phyloP scores from a whole-genome alignment of 768 basidiomycete genomes.

The Suillus luteus region DNA sequence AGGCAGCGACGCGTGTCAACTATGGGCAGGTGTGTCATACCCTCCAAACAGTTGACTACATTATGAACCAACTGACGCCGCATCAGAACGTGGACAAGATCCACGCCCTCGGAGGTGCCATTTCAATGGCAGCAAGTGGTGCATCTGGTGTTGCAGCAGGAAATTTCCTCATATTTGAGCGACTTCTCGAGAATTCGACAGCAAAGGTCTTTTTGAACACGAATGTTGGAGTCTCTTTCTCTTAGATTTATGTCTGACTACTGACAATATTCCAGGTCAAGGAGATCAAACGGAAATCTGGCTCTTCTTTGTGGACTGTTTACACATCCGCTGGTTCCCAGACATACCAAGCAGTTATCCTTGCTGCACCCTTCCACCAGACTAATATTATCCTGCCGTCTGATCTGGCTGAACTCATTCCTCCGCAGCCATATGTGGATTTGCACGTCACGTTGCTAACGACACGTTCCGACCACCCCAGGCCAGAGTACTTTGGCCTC shows the following conservation, averaged over 20 bases:
- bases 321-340: slow-evolving; percentile 46
- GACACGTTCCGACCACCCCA: slow-evolving; percentile 65
- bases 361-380: slow-evolving; percentile 85
- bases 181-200: slow-evolving; percentile 69
- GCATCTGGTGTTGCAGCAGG: slow-evolving; percentile 74
- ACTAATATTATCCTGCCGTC: slow-evolving; percentile 56
- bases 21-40: slow-evolving; percentile 64
- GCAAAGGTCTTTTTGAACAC: slow-evolving; percentile 75
- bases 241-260: neutral
- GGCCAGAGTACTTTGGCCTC: slow-evolving; percentile 71
- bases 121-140: slow-evolving; percentile 70
- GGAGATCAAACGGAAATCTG: slow-evolving; percentile 48
- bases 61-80: slow-evolving; percentile 3
- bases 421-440: slow-evolving; percentile 73
- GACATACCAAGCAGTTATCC: slow-evolving; percentile 73
- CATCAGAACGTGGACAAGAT: slow-evolving; percentile 65
- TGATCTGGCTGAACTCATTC: slow-evolving; percentile 53
- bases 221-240: slow-evolving; percentile 43
- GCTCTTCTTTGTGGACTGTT: slow-evolving; percentile 54
- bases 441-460: slow-evolving; percentile 88
- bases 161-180: slow-evolving; percentile 83
- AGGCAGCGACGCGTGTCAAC: slow-evolving; percentile 81
- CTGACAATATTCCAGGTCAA: slow-evolving; percentile 44
- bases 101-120: slow-evolving; percentile 74
- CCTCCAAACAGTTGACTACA: slow-evolving; percentile 3